Evolutionary conservation across 345 rosid genomes (phyloP), one percentile per base, ranked within the genome.

Genomic region (thale cress (Arabidopsis thaliana)): DNA sequence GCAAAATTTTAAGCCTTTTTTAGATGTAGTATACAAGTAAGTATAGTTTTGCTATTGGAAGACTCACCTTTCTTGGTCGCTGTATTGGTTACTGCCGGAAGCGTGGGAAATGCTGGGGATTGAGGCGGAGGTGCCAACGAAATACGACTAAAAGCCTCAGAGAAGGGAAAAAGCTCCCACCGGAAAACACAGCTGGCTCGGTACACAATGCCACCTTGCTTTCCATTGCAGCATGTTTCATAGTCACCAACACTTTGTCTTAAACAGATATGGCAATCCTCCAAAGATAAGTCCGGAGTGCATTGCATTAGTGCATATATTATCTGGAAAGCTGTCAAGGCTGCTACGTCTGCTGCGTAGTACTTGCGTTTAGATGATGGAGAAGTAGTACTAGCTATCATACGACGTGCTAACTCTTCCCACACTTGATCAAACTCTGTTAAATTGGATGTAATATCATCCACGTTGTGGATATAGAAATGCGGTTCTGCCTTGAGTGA

Each of bases 251-350:
- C 20, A 32, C 41, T 30, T 9, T 49, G 8, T 46, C 0, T 13
- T 45, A 65, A 44, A 14, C 56, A 45, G 25, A 5, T 12, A 3
- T 22, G 2, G 20, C 72, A 67, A 2, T 33, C 33, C 4, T 14
- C 5, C 8, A 34, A 37, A 36, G 72, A 67, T 50, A 67, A 7
- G 25, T 34, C 32, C 16, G 45, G 59, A 3, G 34, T 51, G 14
- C 72, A 67, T 49, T 45, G 58, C 60, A 67, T 67, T 24, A 67
- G 20, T 34, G 46, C 33, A 7, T 67, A 67, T 23, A 67, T 36
- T 0, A 2, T 67, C 53, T 11, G 46, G 7, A 42, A 30, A 4
- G 1, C 0, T 2, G 64, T 1, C 23, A 36, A 66, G 10, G 11
- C 3, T 12, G 30, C 37, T 41, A 4, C 6, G 6, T 46, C 30